Percentiles rank a stretch among this genome's conserved stretches.
phyloP scores from a whole-genome alignment of 371 early-diverging fungal genomes.

The Phascolomyces articulosus region DNA sequence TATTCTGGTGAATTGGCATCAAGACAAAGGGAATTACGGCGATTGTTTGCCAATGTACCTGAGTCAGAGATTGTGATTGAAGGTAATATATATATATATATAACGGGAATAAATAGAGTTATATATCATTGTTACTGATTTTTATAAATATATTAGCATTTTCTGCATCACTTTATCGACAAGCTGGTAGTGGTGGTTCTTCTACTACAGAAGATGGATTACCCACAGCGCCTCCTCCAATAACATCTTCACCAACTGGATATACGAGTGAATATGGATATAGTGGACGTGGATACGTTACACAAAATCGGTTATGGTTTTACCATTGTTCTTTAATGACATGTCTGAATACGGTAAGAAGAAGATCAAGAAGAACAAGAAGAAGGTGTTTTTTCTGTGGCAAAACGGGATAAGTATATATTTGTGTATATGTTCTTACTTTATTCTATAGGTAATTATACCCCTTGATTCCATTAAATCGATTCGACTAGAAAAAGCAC shows the following conservation, averaged over 20 bases:
- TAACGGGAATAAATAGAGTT: background rate
- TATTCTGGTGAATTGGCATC: constrained; percentile 27
- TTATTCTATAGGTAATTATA: constrained; percentile 28
- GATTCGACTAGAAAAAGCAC: constrained; percentile 24
- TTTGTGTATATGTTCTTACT: too few relatives aligned
- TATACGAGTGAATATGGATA: constrained; percentile 29
- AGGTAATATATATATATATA: too few relatives aligned
- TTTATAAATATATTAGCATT: constrained; percentile 20
- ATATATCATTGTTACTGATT: too few relatives aligned
- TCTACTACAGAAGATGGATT: background rate
- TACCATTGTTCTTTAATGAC: constrained; percentile 46
- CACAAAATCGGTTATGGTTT: constrained; percentile 44
- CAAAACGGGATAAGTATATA: too few relatives aligned
- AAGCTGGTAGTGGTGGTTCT: background rate
- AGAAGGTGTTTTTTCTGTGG: background rate
- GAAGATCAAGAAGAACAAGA: background rate
- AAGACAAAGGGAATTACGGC: constrained; percentile 33
- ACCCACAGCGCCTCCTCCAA: background rate
- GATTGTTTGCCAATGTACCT: constrained; percentile 35
- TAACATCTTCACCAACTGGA: background rate
- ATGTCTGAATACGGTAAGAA: constrained; percentile 37
- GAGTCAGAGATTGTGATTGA: constrained; percentile 40
- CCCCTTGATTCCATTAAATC: constrained; percentile 37
- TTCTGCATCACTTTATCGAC: constrained; percentile 31
- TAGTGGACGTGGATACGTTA: constrained; percentile 35